Evolutionary conservation across 495 filamentous ascomycete genomes (phyloP).

Genomic region (Aspergillus cristatus): DNA sequence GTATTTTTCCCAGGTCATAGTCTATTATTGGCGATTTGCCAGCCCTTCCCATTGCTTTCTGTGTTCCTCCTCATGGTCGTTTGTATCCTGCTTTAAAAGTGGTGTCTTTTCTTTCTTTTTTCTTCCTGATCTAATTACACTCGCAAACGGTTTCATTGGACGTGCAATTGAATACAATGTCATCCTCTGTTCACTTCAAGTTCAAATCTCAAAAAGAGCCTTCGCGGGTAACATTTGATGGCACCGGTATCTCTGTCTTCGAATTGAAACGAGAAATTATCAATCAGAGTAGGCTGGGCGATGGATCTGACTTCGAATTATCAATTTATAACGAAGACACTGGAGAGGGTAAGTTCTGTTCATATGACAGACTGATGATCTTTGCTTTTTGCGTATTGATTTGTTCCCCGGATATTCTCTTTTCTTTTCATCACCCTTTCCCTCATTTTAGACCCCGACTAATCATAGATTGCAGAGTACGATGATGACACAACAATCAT

Average conservation of each 20-base stretch:
- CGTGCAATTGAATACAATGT: conserved; percentile 59
- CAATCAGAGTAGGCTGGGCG: conserved; percentile 81
- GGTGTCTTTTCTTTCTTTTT: conserved; percentile 19
- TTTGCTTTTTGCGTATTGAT: conserved; percentile 1
- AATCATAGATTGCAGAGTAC: conserved; percentile 53
- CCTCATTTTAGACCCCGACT: too few relatives aligned
- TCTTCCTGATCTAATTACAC: conserved; percentile 27
- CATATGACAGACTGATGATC: too few relatives aligned
- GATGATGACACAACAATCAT: conserved; percentile 96
- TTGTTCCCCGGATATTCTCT: too few relatives aligned
- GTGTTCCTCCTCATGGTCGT: conserved; percentile 8
- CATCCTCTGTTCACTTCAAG: conserved; percentile 98
- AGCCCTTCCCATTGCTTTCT: conserved; percentile 8
- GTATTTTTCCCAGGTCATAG: conserved; percentile 9
- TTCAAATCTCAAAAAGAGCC: conserved; percentile 99
- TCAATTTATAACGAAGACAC: conserved; percentile 85
- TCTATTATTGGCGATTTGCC: conserved; percentile 10
- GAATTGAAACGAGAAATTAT: conserved; percentile 98
- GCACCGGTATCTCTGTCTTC: conserved; percentile 96
- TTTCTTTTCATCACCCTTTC: background rate
- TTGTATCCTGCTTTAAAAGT: conserved; percentile 22
- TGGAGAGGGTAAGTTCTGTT: conserved; percentile 65
- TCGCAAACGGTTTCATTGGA: conserved; percentile 20
- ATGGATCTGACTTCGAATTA: conserved; percentile 95
- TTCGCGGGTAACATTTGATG: conserved; percentile 89